Base-by-base conservation (phyloP, 768 basidiomycete genomes). In the Serpula lacrymans region DNA sequence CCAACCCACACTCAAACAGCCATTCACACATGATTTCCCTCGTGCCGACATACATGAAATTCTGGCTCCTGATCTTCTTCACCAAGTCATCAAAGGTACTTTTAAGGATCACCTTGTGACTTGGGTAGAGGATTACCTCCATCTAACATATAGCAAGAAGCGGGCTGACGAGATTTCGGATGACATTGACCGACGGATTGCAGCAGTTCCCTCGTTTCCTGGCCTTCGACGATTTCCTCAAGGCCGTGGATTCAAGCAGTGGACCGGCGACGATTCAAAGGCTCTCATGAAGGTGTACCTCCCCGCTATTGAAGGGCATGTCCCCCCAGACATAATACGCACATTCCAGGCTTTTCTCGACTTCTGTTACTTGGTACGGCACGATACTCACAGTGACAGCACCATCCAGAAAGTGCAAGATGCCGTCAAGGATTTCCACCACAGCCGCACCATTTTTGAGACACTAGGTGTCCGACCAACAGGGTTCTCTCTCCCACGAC, bases 61-160 rank as follows among this genome's bases (percentile, higher is more conserved):
- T 0, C 32, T 65, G 0, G 21, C 58, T 2, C 49, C 51, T 1
- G 59, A 64, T 26, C 42, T 66, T 0, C 50, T 66, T 2, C 67
- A 71, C 43, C 67, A 70, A 45, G 20, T 71, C 3, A 67, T 70
- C 50, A 70, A 70, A 42, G 66, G 68, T 7, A 58, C 52, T 0
- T 71, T 70, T 49, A 70, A 69, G 40, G 68, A 69, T 35, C 68
- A 70, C 40, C 46, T 70, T 10, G 67, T 70, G 1, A 39, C 39
- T 6, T 71, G 69, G 70, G 54, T 64, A 0, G 34, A 41, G 1
- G 45, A 60, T 4, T 70, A 68, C 37, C 38, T 73, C 1, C 7
- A 36, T 1, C 2, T 39, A 0, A 26, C 20, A 2, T 41, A 64
- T 45, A 41, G 47, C 0, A 39, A 52, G n/a, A 36, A 41, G 3